Evolutionary conservation across 2,329 filamentous ascomycete species (phyloP).

Genomic region (Delphinella strobiligena): DNA sequence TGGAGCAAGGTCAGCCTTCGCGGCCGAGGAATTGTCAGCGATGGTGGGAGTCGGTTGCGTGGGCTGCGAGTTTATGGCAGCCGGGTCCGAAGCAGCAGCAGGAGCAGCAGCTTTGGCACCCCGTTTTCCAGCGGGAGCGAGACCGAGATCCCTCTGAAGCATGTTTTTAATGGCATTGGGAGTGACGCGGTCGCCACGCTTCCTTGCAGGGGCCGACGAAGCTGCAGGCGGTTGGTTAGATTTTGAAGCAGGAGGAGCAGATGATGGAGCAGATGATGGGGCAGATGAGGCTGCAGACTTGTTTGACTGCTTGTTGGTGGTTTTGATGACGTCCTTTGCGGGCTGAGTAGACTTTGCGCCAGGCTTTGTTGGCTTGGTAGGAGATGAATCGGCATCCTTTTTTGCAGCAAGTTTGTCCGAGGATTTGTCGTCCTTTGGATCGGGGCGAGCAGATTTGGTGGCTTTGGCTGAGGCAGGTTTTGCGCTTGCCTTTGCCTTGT

Average conservation of each 20-base stretch:
- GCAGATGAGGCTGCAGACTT: constrained; percentile 26
- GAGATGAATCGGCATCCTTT: not conserved
- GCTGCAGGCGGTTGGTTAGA: constrained; percentile 19
- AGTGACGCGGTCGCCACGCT: constrained; percentile 39
- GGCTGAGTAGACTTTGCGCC: not conserved
- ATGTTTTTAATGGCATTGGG: constrained; percentile 37
- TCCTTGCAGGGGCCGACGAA: constrained; percentile 32
- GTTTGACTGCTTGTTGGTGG: constrained; percentile 31
- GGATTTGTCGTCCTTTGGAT: constrained; percentile 21
- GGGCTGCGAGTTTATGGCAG: not conserved
- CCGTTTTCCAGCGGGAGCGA: constrained; percentile 30
- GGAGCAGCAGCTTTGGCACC: constrained; percentile 16
- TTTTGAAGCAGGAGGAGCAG: constrained; percentile 18
- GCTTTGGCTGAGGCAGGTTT: constrained; percentile 20
- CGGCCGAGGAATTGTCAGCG: not conserved
- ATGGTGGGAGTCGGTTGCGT: not conserved
- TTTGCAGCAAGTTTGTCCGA: constrained; percentile 20
- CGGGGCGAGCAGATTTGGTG: constrained; percentile 13
- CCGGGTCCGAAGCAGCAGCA: constrained; percentile 1
- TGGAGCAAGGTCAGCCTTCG: not conserved
- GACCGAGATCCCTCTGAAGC: constrained; percentile 49
- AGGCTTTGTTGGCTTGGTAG: constrained; percentile 3
- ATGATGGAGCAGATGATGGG: not conserved
- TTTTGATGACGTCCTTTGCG: constrained; percentile 28
- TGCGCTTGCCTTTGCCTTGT: constrained; percentile 41